Conservation (phyloP, 176 grass and related monocot genomes). For the Echinochloa phyllopogon region DNA sequence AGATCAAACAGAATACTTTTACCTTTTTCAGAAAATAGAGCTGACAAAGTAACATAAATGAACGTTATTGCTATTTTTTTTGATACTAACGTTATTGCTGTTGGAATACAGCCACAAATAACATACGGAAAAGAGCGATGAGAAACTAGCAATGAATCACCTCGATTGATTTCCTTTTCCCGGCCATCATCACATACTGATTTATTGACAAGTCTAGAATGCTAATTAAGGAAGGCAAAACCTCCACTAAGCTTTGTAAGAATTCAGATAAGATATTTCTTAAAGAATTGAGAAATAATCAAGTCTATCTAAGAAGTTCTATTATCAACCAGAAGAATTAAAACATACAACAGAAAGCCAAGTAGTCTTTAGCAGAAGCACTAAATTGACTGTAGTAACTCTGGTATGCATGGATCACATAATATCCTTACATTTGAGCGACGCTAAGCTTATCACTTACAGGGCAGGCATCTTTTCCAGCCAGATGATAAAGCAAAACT, state of each 20-base stretch:
- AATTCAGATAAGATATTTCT: constrained; percentile 32
- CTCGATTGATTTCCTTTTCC: constrained; percentile 8
- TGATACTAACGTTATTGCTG: background rate
- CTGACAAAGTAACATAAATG: background rate
- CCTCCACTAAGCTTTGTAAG: background rate
- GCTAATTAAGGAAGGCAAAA: constrained; percentile 30
- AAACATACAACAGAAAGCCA: constrained; percentile 36
- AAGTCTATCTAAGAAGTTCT: constrained; percentile 19
- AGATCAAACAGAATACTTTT: background rate
- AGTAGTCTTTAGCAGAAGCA: constrained; percentile 3
- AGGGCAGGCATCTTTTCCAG: constrained; percentile 47
- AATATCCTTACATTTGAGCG: constrained; percentile 47
- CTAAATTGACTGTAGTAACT: constrained; percentile 16
- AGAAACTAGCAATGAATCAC: background rate
- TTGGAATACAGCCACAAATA: background rate
- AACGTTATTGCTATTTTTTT: background rate
- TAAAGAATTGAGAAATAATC: constrained; percentile 11
- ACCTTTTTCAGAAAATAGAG: background rate
- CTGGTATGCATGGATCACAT: constrained; percentile 15
- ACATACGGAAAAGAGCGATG: background rate
- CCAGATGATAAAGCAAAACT: constrained; percentile 91
- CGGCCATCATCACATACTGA: constrained; percentile 6
- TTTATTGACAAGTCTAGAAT: constrained; percentile 12
- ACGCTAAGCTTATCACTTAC: constrained; percentile 43
- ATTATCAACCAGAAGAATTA: constrained; percentile 24